Percentiles rank a stretch among this genome's conserved stretches.
Evolutionary conservation across 768 basidiomycete species (phyloP).

Genomic region (Boletus sp.): DNA sequence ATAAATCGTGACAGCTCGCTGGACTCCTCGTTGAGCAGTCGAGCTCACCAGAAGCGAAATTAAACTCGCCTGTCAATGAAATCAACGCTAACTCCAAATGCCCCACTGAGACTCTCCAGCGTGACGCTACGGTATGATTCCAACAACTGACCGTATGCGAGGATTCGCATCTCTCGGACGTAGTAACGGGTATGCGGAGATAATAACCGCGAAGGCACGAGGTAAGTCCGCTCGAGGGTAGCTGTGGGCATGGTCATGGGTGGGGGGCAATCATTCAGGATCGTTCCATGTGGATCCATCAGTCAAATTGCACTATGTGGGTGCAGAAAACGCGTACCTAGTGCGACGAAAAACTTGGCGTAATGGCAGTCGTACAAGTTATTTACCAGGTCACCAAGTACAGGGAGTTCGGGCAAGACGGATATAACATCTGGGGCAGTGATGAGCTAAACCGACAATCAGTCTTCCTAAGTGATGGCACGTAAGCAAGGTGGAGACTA

Average conservation of each 20-base stretch:
- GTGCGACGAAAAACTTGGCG: conserved; percentile 87
- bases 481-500: not conserved
- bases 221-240: conserved; percentile 82
- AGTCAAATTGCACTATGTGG: not conserved
- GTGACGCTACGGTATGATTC: conserved; percentile 90
- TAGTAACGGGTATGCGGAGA: conserved; percentile 87
- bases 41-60: not conserved
- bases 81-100: conserved; percentile 86
- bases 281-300: conserved; percentile 4
- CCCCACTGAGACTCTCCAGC: conserved; percentile 76
- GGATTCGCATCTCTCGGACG: conserved; percentile 93
- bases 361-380: conserved; percentile 93
- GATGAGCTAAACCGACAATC: conserved; percentile 58
- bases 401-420: conserved; percentile 77
- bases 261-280: not conserved
- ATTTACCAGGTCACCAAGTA: conserved; percentile 79
- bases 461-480: not conserved
- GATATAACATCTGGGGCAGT: conserved; percentile 84
- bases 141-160: conserved; percentile 89
- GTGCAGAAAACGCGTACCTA: conserved; percentile 50
- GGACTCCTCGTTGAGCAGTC: conserved; percentile 1
- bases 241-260: conserved; percentile 43
- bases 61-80: conserved; percentile 80
- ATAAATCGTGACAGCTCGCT: conserved; percentile 94
- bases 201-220: conserved; percentile 85